Evolutionary conservation across 768 basidiomycete genomes (phyloP).

Genomic region (Mycena kentingensis): DNA sequence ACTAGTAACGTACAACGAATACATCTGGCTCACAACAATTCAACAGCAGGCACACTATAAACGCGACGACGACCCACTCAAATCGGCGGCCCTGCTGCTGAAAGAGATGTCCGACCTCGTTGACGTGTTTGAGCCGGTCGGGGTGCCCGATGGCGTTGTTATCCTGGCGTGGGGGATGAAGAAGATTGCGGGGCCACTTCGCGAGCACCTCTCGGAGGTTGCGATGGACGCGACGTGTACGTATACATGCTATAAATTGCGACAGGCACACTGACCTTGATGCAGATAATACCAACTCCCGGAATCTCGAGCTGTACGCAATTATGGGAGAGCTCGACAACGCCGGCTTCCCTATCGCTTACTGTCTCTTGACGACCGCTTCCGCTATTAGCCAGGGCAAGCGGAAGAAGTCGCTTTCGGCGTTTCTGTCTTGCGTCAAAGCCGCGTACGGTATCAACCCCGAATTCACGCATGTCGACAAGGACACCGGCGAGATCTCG

Average conservation of each 20-base stretch:
- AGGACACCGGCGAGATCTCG: slow-evolving; percentile 22
- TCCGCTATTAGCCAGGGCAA: slow-evolving; percentile 1
- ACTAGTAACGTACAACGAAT: too few species aligned
- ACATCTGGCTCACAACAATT: too few species aligned
- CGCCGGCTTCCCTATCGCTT: background rate
- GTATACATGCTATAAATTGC: background rate
- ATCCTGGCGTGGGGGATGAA: slow-evolving; percentile 27
- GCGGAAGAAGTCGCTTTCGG: slow-evolving; percentile 9
- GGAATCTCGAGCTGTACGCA: background rate
- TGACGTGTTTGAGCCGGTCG: slow-evolving; percentile 23
- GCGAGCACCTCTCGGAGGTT: slow-evolving; percentile 26
- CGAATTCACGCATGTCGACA: slow-evolving; percentile 10
- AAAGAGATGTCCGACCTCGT: slow-evolving; percentile 24
- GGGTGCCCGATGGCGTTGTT: slow-evolving; percentile 25
- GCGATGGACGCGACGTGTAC: slow-evolving; percentile 13
- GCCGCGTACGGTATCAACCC: slow-evolving; percentile 4
- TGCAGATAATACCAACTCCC: slow-evolving; percentile 10
- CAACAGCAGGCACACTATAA: too few species aligned
- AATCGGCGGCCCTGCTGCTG: slow-evolving; percentile 27
- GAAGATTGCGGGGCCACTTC: slow-evolving; percentile 16
- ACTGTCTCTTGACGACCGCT: slow-evolving; percentile 4
- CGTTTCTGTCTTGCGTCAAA: slow-evolving; percentile 7
- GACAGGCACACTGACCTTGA: background rate
- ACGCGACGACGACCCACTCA: slow-evolving; percentile 24
- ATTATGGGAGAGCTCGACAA: slow-evolving; percentile 5